A percentile compares a stretch with the other conserved stretches of the same genome.
These are phyloP conservation scores for Tetratostichococcus sp. DNA, from an alignment of 139 green algal species.

Conservation along the genomic window DNA sequence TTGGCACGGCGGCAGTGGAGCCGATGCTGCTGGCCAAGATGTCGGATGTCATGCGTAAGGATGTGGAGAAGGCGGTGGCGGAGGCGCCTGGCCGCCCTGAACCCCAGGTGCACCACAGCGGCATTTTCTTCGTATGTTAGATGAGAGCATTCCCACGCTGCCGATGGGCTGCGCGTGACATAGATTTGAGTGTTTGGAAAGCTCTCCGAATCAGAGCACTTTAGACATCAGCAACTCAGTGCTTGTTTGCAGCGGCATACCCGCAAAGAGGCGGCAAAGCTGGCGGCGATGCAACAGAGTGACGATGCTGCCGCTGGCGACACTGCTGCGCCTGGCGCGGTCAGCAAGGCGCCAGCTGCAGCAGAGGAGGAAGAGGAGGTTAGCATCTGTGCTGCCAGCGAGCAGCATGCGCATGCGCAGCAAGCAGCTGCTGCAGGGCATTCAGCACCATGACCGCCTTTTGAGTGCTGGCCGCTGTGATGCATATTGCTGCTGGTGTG, in stretches of 20 bases:
- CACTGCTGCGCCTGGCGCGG: not conserved
- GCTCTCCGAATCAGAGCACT: no score
- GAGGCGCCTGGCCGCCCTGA: slow-evolving; percentile 13
- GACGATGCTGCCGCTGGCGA: not conserved
- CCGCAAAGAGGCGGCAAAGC: slow-evolving; percentile 53
- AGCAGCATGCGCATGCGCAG: no score
- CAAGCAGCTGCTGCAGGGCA: no score
- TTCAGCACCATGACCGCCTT: no score
- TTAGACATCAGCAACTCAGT: not conserved
- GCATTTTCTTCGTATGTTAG: no score
- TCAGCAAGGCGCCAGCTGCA: slow-evolving; percentile 8
- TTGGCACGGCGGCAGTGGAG: slow-evolving; percentile 69
- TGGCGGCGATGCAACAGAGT: slow-evolving; percentile 13
- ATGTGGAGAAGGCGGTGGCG: slow-evolving; percentile 65
- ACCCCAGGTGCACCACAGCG: not conserved
- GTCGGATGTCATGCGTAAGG: slow-evolving; percentile 81
- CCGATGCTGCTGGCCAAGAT: slow-evolving; percentile 79
- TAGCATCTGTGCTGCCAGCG: no score
- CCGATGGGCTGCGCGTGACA: no score
- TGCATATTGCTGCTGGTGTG: no score
- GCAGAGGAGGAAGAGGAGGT: slow-evolving; percentile 12
- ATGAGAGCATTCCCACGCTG: no score
- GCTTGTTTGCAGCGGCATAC: slow-evolving; percentile 49
- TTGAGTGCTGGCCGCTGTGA: no score
- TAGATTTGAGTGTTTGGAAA: no score